Evolutionary conservation across 257 asterid genomes (phyloP).

Genomic region (Solanum dulcamara): DNA sequence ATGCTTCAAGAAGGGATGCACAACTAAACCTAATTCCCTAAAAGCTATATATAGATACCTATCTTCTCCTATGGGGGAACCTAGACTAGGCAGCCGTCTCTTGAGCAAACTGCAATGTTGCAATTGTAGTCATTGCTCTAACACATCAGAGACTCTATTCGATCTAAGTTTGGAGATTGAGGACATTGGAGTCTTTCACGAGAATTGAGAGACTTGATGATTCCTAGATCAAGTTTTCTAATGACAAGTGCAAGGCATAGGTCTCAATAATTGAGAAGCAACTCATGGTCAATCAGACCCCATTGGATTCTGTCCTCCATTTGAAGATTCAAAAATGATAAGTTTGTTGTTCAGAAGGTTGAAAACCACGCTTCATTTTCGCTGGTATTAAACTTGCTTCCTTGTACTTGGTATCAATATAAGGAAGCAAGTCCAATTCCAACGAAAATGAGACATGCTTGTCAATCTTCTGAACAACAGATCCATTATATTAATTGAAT

Average conservation of each 20-base stretch:
- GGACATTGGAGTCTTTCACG: slow-evolving; percentile 75
- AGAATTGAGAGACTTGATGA: slow-evolving; percentile 71
- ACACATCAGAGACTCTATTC: slow-evolving; percentile 60
- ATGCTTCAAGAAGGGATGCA: too few relatives aligned
- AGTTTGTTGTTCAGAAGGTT: slow-evolving; percentile 42
- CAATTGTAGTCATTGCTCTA: too few relatives aligned
- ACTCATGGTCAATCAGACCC: slow-evolving; percentile 52
- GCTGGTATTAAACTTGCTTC: too few relatives aligned
- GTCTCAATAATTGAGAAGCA: slow-evolving; percentile 75
- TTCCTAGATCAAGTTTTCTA: slow-evolving; percentile 53
- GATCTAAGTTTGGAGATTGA: slow-evolving; percentile 86
- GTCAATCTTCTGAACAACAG: slow-evolving; percentile 57
- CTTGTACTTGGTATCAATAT: too few relatives aligned
- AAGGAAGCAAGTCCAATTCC: too few relatives aligned
- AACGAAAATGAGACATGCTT: slow-evolving; percentile 54
- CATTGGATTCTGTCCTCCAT: slow-evolving; percentile 63
- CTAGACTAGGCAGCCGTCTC: too few relatives aligned
- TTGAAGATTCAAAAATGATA: slow-evolving; percentile 71
- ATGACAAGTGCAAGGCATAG: slow-evolving; percentile 62
- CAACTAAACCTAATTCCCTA: too few relatives aligned
- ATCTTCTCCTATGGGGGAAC: too few relatives aligned
- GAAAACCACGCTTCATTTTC: too few relatives aligned
- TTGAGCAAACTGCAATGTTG: slow-evolving; percentile 17
- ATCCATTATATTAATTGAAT: slow-evolving; percentile 65
- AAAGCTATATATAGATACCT: too few relatives aligned